Conservation (phyloP, 2,329 filamentous ascomycete species). For the Mycosphaerelloides madeirae region DNA sequence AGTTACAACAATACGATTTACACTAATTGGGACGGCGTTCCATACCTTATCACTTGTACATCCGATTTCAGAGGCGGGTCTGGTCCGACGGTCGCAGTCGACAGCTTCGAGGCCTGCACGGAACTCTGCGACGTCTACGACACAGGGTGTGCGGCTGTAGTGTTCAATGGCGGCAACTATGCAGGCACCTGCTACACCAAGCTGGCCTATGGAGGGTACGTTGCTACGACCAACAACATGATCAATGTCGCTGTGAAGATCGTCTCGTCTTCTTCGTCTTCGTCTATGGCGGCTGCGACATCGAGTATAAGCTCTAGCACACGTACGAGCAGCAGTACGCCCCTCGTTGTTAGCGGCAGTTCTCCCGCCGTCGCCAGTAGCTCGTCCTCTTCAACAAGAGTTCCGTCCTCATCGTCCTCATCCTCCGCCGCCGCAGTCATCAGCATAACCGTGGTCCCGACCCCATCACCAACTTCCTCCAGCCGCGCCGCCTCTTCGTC, state of each 20-base stretch:
- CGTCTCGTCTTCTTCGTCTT: background rate
- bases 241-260: background rate
- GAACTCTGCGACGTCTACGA: background rate
- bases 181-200: background rate
- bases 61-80: no score
- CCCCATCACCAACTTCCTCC: conserved; percentile 3
- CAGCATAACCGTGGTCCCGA: conserved; percentile 1
- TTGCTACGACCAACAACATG: background rate
- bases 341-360: no score
- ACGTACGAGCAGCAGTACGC: no score
- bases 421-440: background rate
- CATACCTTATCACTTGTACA: no score
- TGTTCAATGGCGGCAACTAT: background rate
- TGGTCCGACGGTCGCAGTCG: background rate
- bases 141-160: background rate
- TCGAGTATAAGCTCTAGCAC: no score
- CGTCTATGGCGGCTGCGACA: background rate
- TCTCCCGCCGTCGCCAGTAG: no score
- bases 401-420: background rate
- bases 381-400: background rate
- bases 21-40: no score
- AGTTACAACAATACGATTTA: no score
- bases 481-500: conserved; percentile 1
- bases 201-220: background rate
- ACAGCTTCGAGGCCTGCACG: background rate